Evolutionary conservation across 139 green algal species (phyloP).

Genomic region (Asterochloris erici): DNA sequence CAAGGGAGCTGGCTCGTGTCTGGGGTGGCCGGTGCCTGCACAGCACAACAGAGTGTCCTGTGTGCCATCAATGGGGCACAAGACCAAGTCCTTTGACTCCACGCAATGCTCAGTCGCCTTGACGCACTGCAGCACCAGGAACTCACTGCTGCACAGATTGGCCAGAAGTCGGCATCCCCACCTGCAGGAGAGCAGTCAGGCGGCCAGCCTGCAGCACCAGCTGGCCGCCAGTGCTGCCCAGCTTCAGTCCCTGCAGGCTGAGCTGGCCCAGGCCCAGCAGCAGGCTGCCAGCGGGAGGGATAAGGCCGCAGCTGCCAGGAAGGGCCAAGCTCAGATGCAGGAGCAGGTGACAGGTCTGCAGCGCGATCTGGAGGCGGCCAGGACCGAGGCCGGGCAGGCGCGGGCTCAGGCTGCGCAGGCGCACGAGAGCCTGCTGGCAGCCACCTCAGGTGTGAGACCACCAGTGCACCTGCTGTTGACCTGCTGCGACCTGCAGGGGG

Average conservation of each 20-base stretch:
- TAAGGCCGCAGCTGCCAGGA: neutral
- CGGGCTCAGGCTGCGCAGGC: no score
- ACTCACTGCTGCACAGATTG: neutral
- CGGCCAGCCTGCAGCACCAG: neutral
- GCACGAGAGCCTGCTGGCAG: no score
- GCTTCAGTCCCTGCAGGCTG: neutral
- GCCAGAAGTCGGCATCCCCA: neutral
- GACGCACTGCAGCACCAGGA: neutral
- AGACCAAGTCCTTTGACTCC: neutral
- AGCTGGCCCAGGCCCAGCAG: neutral
- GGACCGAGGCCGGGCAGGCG: no score
- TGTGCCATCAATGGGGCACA: neutral
- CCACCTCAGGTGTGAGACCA: no score
- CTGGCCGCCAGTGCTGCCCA: neutral
- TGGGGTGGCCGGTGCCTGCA: neutral
- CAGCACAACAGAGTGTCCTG: neutral
- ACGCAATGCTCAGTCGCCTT: neutral
- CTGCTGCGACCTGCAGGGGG: no score
- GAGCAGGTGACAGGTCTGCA: neutral
- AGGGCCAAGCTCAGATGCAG: neutral
- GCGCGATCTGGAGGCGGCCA: neutral
- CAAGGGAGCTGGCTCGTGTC: neutral
- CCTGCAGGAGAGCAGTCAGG: neutral
- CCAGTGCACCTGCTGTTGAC: no score
- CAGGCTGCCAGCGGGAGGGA: neutral